Percentiles rank a stretch among this genome's conserved stretches.
These are phyloP conservation scores for Populus tremula DNA, from an alignment of 345 rosid genomes.

Conservation along the genomic window DNA sequence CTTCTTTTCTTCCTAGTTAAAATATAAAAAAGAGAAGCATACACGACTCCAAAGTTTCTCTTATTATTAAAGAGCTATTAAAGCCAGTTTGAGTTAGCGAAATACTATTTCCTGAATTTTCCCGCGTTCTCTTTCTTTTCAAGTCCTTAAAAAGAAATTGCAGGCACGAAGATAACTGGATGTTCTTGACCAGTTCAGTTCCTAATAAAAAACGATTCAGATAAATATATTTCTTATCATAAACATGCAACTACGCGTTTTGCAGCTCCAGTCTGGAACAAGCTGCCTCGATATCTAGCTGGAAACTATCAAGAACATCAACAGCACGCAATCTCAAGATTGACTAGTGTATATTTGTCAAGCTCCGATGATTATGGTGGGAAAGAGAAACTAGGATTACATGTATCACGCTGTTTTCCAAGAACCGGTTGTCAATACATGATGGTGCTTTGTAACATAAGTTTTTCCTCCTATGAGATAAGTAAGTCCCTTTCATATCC, in stretches of 20 bases:
- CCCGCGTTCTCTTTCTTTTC: neutral
- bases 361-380: neutral
- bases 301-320: neutral
- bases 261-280: conserved; percentile 5
- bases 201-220: neutral
- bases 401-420: neutral
- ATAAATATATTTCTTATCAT: neutral
- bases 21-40: neutral
- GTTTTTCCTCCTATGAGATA: neutral
- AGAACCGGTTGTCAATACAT: neutral
- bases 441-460: neutral
- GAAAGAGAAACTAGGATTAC: neutral
- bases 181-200: neutral
- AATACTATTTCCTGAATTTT: neutral
- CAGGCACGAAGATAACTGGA: neutral
- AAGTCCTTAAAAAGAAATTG: neutral
- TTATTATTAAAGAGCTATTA: neutral
- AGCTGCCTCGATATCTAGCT: neutral
- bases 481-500: neutral
- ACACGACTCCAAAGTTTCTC: neutral
- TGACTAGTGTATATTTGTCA: neutral
- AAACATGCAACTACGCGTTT: neutral
- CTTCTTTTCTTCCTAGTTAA: neutral
- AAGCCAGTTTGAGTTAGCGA: neutral
- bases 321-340: neutral